Evolutionary conservation across 1,284 basidiomycete genomes (phyloP).

Genomic region (Irpex lacteus): DNA sequence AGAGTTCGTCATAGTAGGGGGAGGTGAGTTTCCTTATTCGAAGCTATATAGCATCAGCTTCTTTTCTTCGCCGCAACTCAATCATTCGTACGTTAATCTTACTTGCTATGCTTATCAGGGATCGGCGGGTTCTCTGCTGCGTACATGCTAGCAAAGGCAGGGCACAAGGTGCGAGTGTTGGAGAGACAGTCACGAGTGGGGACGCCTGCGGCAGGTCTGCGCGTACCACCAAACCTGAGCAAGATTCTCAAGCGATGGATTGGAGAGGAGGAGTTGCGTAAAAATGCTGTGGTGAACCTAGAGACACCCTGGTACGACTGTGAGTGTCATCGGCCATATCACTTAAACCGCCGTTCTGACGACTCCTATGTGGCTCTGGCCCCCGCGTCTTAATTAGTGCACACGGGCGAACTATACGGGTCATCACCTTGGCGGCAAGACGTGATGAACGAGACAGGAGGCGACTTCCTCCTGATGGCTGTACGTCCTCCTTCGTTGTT

Average conservation of each 20-base stretch:
- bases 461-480: slow-evolving; percentile 49
- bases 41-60: background rate
- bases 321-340: slow-evolving; percentile 16
- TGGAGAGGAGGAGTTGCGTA: slow-evolving; percentile 36
- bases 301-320: slow-evolving; percentile 29
- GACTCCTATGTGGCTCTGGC: background rate
- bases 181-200: slow-evolving; percentile 34
- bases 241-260: slow-evolving; percentile 54
- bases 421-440: slow-evolving; percentile 49
- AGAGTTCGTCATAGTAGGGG: slow-evolving; percentile 14
- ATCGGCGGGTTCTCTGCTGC: slow-evolving; percentile 49
- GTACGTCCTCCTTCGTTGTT: slow-evolving; percentile 29
- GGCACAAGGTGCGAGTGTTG: slow-evolving; percentile 50
- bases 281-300: slow-evolving; percentile 29
- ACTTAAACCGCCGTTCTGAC: background rate
- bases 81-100: background rate
- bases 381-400: slow-evolving; percentile 30
- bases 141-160: slow-evolving; percentile 42
- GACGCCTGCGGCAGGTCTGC: slow-evolving; percentile 39
- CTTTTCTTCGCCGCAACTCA: background rate
- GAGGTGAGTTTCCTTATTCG: slow-evolving; percentile 9
- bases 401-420: slow-evolving; percentile 44
- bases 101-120: slow-evolving; percentile 16
- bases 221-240: slow-evolving; percentile 50
- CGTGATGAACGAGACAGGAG: slow-evolving; percentile 52